Conservation (phyloP, 495 filamentous ascomycete genomes). For the Collariella sp. region DNA sequence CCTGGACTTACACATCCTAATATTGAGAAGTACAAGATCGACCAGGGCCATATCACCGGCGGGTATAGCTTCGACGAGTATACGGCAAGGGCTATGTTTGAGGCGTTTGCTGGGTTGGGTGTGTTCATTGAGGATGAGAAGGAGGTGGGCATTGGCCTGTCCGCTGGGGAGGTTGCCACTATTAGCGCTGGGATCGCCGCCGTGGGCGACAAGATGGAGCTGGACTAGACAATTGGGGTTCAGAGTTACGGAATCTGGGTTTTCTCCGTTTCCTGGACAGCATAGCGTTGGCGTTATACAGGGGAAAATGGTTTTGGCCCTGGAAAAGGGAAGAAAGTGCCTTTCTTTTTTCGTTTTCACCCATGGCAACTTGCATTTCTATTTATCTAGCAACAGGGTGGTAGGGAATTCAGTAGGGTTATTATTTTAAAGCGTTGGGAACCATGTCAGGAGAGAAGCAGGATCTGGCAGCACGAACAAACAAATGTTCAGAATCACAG, state of each 20-base stretch:
- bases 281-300: constrained; percentile 22
- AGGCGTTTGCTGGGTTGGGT: constrained; percentile 83
- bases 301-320: background rate
- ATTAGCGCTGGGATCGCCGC: constrained; percentile 29
- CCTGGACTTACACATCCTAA: constrained; percentile 52
- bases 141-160: constrained; percentile 25
- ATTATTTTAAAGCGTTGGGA: no score
- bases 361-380: no score
- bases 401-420: no score
- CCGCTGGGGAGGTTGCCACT: constrained; percentile 25
- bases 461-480: no score
- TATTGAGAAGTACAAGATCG: constrained; percentile 36
- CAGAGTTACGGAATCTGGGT: background rate
- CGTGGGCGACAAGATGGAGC: constrained; percentile 36
- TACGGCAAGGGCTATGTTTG: constrained; percentile 66
- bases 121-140: constrained; percentile 75
- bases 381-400: no score
- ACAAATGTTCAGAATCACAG: background rate
- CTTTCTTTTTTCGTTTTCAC: no score
- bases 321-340: no score
- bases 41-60: constrained; percentile 51
- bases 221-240: constrained; percentile 26
- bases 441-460: no score
- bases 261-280: background rate
- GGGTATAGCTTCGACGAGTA: constrained; percentile 79